Percentiles rank a stretch among this genome's conserved stretches.
Conservation (phyloP, 306 rosid genomes). For the Ceratonia siliqua region DNA sequence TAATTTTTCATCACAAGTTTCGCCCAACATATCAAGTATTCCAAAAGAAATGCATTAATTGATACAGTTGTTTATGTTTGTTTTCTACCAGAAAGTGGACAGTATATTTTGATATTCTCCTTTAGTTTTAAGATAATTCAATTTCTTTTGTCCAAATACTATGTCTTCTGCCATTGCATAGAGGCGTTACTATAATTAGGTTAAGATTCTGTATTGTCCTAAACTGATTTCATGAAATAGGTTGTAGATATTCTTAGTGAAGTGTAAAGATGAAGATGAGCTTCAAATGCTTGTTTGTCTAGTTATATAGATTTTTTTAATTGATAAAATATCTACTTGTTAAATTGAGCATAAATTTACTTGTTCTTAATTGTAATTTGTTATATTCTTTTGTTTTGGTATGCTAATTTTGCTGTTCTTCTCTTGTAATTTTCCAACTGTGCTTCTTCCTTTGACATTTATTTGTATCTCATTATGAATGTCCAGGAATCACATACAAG, state of each 20-base stretch:
- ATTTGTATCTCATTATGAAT: conserved; percentile 32
- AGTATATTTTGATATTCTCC: not conserved
- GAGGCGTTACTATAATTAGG: conserved; percentile 3
- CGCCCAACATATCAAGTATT: not conserved
- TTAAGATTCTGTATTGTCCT: not conserved
- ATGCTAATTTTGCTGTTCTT: conserved; percentile 7
- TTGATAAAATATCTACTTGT: not conserved
- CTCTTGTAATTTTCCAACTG: conserved; percentile 27
- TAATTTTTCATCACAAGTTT: not conserved
- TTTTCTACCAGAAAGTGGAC: not conserved
- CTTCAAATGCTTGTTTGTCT: not conserved
- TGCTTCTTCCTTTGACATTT: conserved; percentile 29
- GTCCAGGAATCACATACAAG: conserved; percentile 94
- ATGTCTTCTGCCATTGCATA: conserved; percentile 6
- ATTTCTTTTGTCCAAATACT: not conserved
- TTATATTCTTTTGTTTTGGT: conserved; percentile 21
- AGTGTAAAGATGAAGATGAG: conserved; percentile 12
- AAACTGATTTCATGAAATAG: conserved; percentile 14
- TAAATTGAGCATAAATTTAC: conserved; percentile 19
- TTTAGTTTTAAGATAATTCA: conserved; percentile 14
- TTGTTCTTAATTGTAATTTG: conserved; percentile 28
- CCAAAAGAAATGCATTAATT: conserved; percentile 6
- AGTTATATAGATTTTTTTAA: not conserved
- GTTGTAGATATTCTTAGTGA: not conserved
- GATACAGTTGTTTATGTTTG: not conserved